Evolutionary conservation across 2,329 filamentous ascomycete genomes (phyloP), one percentile per base, ranked within the genome.

Genomic region (Fusarium papillatum): DNA sequence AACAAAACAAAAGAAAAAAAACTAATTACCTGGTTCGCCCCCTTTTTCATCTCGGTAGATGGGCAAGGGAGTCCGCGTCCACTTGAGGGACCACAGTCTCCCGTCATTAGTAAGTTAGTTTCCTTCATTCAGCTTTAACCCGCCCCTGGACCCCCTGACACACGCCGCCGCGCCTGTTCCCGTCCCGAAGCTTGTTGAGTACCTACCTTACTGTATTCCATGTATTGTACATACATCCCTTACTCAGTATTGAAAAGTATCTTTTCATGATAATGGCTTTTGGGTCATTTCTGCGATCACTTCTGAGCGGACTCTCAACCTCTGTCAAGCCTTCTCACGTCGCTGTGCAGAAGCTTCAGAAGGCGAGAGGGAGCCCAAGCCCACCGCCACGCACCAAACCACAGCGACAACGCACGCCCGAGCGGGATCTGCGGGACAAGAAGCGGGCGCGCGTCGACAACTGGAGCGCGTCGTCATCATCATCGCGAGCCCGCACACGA

Each of bases 211-310:
- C 31, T 34, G 31, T 34, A 34, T 34, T 34, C 31, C 31, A 34
- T 34, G 43, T 48, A 19, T 36, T 36, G 34, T 36, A 36, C 34
- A 36, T 36, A 36, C 34, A 36, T 36, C 34, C 34, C 24, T 19
- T 50, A 50, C 46, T 50, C 46, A 50, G 46, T 50, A 29, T 50
- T 50, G 46, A 26, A 50, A 50, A 50, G 46, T 50, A 50, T 50
- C 46, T 50, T 50, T 29, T 29, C 46, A 50, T 50, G 46, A 50
- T 50, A 50, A 75, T 77, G 75, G 64, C 60, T 22, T 26, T 75
- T 59, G 59, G 75, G 55, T 64, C 66, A 53, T 65, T 66, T 69
- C 38, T 77, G 61, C 75, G 75, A 43, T 74, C 53, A 29, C 36
- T 77, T 31, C 53, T 75, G 24, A 34, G 66, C 26, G 53, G 22